Percentiles rank a stretch among this genome's conserved stretches.
phyloP scores from a whole-genome alignment of 2,329 filamentous ascomycete species.

The Botrytis hyacinthi region DNA sequence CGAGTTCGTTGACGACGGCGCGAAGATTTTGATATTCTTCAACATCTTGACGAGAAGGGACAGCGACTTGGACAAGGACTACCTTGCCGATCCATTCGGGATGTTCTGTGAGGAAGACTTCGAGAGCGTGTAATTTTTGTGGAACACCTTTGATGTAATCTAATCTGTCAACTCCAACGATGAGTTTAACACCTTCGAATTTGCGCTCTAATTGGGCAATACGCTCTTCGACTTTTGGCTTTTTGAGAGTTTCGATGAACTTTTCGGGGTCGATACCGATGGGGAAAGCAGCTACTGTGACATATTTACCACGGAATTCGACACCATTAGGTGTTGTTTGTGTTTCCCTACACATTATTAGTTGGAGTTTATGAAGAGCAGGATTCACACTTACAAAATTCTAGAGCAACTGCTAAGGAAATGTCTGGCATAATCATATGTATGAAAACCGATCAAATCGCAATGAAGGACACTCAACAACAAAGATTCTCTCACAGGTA shows the following conservation, averaged over 20 bases:
- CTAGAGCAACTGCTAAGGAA: constrained; percentile 96
- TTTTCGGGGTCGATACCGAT: constrained; percentile 98
- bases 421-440: constrained; percentile 97
- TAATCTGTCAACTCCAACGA: constrained; percentile 92
- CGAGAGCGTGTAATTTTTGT: constrained; percentile 93
- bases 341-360: constrained; percentile 48
- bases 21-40: constrained; percentile 97
- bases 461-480: constrained; percentile 86
- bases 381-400: constrained; percentile 61
- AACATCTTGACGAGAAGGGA: constrained; percentile 91
- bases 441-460: constrained; percentile 96
- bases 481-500: constrained; percentile 87
- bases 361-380: neutral
- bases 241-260: constrained; percentile 84
- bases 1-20: constrained; percentile 93
- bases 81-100: constrained; percentile 98
- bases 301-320: constrained; percentile 82
- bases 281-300: constrained; percentile 92
- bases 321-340: constrained; percentile 89
- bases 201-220: constrained; percentile 83
- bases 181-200: constrained; percentile 93
- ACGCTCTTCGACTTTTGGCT: constrained; percentile 80
- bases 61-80: constrained; percentile 91
- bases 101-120: constrained; percentile 95
- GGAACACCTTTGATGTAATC: constrained; percentile 99